Base-by-base conservation (phyloP, 345 rosid species). In the Citrus reticulata region DNA sequence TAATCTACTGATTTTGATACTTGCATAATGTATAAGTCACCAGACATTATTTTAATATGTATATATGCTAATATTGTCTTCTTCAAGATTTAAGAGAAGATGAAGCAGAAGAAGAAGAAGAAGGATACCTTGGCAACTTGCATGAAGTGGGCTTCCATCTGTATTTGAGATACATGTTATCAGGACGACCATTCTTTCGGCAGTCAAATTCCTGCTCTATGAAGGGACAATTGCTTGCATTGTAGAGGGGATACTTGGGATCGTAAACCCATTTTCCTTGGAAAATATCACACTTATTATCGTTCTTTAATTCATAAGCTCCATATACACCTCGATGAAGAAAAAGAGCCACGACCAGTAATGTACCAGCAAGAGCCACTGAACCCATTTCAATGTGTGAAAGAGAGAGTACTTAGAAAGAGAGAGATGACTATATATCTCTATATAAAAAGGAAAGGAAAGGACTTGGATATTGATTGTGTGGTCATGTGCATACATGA, bases 61-160 rank as follows among this genome's bases (percentile, higher is more conserved):
- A 54, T 54, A 54, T 17, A 19, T 3, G 17, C 51, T 46, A 13
- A 46, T 13, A 13, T 13, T 0, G 1, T 13, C 17, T 46, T 46
- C 51, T 13, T 46, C 51, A 46, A 46, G 51, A 46, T 46, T 13
- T 46, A 13, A 46, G 51, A 46, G 46, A 40, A 40, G 42, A 9
- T 4, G 51, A 42, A 42, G 16, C 3, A 42, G 51, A 42, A 42
- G 49, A 51, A 51, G 22, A 17, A 54, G 22, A 5, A 32, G 7
- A 1, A 7, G 46, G 4, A 63, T 76, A 87, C 94, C 89, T 82
- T n/a, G 90, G 86, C 19, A 91, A 75, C 70, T 70, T 68, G 79
- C 91, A 88, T 2, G 58, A 75, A 32, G 25, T 13, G 20, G 94
- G 94, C 67, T 86, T 83, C 92, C 94, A 89, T 75, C 88, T 82